Evolutionary conservation across 768 basidiomycete species (phyloP).

Genomic region (Rhodotorula toruloides): DNA sequence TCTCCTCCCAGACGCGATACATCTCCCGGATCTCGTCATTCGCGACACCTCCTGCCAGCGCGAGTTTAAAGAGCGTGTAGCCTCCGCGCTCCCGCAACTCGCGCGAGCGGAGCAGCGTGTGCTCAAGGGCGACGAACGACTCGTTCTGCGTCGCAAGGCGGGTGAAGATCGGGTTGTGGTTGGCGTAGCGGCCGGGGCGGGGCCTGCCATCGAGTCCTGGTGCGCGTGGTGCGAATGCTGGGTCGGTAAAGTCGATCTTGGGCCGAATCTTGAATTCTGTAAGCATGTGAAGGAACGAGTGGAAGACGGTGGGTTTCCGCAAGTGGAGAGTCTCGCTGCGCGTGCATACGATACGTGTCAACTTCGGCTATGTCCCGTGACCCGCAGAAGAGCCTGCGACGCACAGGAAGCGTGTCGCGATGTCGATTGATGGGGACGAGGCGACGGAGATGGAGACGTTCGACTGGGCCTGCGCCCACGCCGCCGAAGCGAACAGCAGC

Average conservation of each 20-base stretch:
- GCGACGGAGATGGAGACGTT: conserved; percentile 4
- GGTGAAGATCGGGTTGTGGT: conserved; percentile 33
- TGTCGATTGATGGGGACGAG: neutral
- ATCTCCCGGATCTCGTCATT: conserved; percentile 2
- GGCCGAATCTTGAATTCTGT: conserved; percentile 3
- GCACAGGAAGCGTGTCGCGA: conserved; percentile 16
- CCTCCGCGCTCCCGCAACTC: neutral
- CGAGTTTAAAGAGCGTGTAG: neutral
- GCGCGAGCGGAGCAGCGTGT: neutral
- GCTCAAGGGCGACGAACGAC: conserved; percentile 19
- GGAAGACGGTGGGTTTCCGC: conserved; percentile 9
- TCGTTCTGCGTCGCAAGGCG: conserved; percentile 14
- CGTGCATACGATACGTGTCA: too few relatives aligned
- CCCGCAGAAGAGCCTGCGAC: too few relatives aligned
- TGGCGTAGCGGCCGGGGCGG: conserved; percentile 2
- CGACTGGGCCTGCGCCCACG: neutral
- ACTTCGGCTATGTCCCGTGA: too few relatives aligned
- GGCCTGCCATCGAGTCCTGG: conserved; percentile 13
- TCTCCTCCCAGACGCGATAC: neutral
- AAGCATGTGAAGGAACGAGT: conserved; percentile 7
- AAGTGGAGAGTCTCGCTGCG: conserved; percentile 17
- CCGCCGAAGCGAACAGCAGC: neutral
- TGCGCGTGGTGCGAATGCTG: neutral
- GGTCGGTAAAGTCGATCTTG: neutral
- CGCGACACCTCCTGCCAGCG: neutral